Percentiles rank a stretch among this genome's conserved stretches.
These are phyloP conservation scores for Areca catechu DNA, from an alignment of 176 grass and related monocot genomes.

Conservation along the genomic window DNA sequence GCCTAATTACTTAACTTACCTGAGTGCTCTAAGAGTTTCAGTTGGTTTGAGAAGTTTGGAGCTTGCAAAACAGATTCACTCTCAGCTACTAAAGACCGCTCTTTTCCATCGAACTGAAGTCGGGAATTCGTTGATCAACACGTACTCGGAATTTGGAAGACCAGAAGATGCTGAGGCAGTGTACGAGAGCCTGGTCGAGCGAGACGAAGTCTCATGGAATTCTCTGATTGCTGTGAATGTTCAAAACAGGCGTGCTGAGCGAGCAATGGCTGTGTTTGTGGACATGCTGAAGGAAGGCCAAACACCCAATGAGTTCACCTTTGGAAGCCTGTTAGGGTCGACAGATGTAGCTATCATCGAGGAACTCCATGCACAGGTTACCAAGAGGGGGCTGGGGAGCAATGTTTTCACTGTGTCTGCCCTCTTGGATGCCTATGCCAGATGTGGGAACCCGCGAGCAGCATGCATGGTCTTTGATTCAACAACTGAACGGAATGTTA, in stretches of 20 bases:
- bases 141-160: conserved; percentile 12
- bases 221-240: conserved; percentile 17
- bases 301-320: conserved; percentile 21
- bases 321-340: conserved; percentile 9
- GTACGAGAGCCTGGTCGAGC: conserved; percentile 11
- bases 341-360: not conserved
- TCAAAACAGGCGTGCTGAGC: not conserved
- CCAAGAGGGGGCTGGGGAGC: conserved; percentile 1
- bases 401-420: conserved; percentile 12
- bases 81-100: conserved; percentile 6
- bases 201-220: conserved; percentile 16
- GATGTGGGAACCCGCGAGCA: not conserved
- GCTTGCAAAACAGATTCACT: conserved; percentile 18
- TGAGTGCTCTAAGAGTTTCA: conserved; percentile 18
- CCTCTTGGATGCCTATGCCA: conserved; percentile 26
- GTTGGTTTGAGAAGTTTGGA: not conserved
- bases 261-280: conserved; percentile 9
- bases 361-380: conserved; percentile 18
- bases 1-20: conserved; percentile 20
- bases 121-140: conserved; percentile 18
- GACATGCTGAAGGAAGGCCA: conserved; percentile 22
- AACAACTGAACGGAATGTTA: not conserved
- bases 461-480: conserved; percentile 15
- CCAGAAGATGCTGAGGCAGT: conserved; percentile 14
- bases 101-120: conserved; percentile 9